Evolutionary conservation across 441 rosid genomes (phyloP), one percentile per base, ranked within the genome.

Genomic region (Monsonia emarginata): DNA sequence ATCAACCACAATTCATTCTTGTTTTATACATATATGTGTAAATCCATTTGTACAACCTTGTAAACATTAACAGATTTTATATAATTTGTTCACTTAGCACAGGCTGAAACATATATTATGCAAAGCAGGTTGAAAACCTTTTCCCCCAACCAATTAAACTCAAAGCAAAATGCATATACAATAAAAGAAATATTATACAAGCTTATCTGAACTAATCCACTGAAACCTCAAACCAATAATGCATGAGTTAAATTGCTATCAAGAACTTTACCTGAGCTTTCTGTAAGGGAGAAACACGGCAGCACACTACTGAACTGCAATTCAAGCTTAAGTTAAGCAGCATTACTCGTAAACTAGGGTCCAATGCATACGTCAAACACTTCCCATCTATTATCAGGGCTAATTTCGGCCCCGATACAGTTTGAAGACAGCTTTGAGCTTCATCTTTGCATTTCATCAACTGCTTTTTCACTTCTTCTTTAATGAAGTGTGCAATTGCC

Each of bases 231-330:
- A 31, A 31, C 34, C n/a, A 6, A n/a, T 62, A 63, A 40, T 21
- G 6, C 14, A 26, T 46, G 2, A 61, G 40, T 54, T 4, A 6
- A 34, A 58, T 46, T 32, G 36, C 65, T 54, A 38, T 52, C 36
- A 59, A 28, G 60, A 67, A 66, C 63, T 44, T 77, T 72, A 95
- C 99, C 97, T 95, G 99, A 26, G 99, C 98, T 82, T 95, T 95
- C 81, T 91, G 99, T 65, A 95, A 78, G 40, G 99, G 99, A 72
- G 98, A 95, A 78, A 95, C 99, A 57, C 99, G 95, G 72, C 99
- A 95, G 81, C 99, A 95, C 76, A 91, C 96, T 71, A 95, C 99
- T 38, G 98, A 89, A 72, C 80, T 81, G 75, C 99, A 95, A 76
- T 90, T 92, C 88, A 95, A 77, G 85, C 99, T 90, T 82, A 95